Evolutionary conservation across 495 filamentous ascomycete genomes (phyloP).

Genomic region (Xylaria grammica): DNA sequence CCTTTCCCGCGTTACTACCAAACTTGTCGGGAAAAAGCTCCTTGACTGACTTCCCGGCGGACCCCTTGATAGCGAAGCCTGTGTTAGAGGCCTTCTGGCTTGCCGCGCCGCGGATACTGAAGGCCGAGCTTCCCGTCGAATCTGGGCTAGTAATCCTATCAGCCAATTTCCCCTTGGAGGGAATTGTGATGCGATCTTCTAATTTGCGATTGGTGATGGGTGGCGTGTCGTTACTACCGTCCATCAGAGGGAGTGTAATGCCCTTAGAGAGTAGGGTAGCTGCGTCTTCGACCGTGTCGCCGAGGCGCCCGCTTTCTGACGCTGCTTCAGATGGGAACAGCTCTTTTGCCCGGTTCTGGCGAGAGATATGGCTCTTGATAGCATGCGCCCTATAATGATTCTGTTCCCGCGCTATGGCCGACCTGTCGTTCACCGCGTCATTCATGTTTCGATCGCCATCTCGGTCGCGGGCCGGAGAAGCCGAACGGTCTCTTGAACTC

Average conservation of each 20-base stretch:
- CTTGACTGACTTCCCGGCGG: slow-evolving; percentile 58
- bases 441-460: slow-evolving; percentile 61
- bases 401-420: slow-evolving; percentile 34
- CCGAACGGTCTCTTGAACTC: slow-evolving; percentile 64
- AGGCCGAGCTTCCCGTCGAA: slow-evolving; percentile 26
- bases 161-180: slow-evolving; percentile 26
- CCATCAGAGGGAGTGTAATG: slow-evolving; percentile 58
- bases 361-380: slow-evolving; percentile 48
- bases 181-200: slow-evolving; percentile 47
- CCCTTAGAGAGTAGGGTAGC: slow-evolving; percentile 61
- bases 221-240: slow-evolving; percentile 46
- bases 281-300: slow-evolving; percentile 68
- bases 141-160: slow-evolving; percentile 27
- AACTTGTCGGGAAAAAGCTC: slow-evolving; percentile 76
- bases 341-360: slow-evolving; percentile 57
- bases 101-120: slow-evolving; percentile 69
- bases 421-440: slow-evolving; percentile 36
- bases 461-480: slow-evolving; percentile 73
- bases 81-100: slow-evolving; percentile 52
- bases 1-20: slow-evolving; percentile 68
- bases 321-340: slow-evolving; percentile 67
- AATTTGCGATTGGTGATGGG: slow-evolving; percentile 28
- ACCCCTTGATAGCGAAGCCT: slow-evolving; percentile 71
- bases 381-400: slow-evolving; percentile 54
- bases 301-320: slow-evolving; percentile 57